phyloP scores from a whole-genome alignment of 1,139 yeast species.

The Geotrichum histeridarum region DNA sequence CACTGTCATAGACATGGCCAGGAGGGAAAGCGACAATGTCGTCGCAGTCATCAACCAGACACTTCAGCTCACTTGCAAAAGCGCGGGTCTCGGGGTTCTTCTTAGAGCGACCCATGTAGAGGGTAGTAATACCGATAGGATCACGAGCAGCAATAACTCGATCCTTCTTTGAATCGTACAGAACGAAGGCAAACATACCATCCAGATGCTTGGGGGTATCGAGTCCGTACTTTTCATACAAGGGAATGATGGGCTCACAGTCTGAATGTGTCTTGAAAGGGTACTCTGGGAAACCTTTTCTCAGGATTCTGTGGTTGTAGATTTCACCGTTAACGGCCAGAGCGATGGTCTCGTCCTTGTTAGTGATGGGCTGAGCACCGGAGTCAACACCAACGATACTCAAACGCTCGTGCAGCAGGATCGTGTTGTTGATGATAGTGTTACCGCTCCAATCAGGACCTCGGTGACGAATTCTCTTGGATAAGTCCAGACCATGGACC shows the following conservation, averaged over 20 bases:
- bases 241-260: constrained; percentile 95
- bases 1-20: constrained; percentile 92
- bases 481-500: constrained; percentile 77
- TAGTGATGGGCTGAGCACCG: constrained; percentile 95
- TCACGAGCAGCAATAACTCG: constrained; percentile 95
- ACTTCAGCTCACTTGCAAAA: constrained; percentile 92
- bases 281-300: constrained; percentile 68
- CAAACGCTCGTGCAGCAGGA: constrained; percentile 85
- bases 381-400: constrained; percentile 88
- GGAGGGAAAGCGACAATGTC: constrained; percentile 93
- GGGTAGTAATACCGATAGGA: constrained; percentile 94
- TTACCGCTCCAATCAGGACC: constrained; percentile 98
- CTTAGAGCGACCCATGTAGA: constrained; percentile 86
- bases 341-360: constrained; percentile 65
- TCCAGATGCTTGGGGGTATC: constrained; percentile 92
- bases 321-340: constrained; percentile 96
- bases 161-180: constrained; percentile 78
- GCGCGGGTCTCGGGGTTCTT: constrained; percentile 67
- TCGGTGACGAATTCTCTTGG: constrained; percentile 92
- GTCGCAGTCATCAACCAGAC: constrained; percentile 92
- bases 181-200: constrained; percentile 96
- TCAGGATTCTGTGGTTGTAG: constrained; percentile 87
- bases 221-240: constrained; percentile 74
- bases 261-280: constrained; percentile 81
- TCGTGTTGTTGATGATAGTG: constrained; percentile 68